Evolutionary conservation across 2,329 filamentous ascomycete species (phyloP).

Genomic region (Neonectria magnoliae): DNA sequence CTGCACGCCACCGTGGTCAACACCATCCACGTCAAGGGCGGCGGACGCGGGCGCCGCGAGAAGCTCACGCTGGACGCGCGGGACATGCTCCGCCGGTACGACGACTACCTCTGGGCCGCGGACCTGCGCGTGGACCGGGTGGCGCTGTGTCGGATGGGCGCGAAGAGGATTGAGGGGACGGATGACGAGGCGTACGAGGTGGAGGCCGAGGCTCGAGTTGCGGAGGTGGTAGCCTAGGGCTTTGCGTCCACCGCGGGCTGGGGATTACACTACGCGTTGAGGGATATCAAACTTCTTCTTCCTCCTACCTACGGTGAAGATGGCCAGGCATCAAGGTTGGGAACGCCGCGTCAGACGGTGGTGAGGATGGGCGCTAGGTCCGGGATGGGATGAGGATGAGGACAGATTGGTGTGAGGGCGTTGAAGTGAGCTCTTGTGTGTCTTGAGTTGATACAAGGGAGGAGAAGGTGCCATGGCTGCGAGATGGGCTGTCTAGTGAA

Average conservation of each 20-base stretch:
- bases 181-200: conserved; percentile 65
- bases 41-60: conserved; percentile 43
- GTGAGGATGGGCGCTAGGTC: background rate
- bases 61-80: conserved; percentile 64
- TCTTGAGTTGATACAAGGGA: background rate
- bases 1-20: conserved; percentile 90
- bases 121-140: conserved; percentile 74
- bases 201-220: conserved; percentile 59
- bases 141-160: conserved; percentile 89
- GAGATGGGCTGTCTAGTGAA: background rate
- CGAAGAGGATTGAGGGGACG: conserved; percentile 68
- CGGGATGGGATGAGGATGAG: background rate
- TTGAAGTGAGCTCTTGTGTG: background rate
- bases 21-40: conserved; percentile 76
- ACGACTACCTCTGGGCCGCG: conserved; percentile 76
- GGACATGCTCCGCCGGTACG: conserved; percentile 67
- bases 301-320: background rate
- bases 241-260: background rate
- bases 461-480: background rate
- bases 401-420: background rate
- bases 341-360: background rate
- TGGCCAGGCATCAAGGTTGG: conserved; percentile 15
- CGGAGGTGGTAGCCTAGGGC: conserved; percentile 33
- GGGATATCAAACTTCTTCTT: background rate
- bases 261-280: background rate